Evolutionary conservation across 225 moss, liverwort and hornwort genomes (phyloP).

Genomic region (Sphagnum contortum): DNA sequence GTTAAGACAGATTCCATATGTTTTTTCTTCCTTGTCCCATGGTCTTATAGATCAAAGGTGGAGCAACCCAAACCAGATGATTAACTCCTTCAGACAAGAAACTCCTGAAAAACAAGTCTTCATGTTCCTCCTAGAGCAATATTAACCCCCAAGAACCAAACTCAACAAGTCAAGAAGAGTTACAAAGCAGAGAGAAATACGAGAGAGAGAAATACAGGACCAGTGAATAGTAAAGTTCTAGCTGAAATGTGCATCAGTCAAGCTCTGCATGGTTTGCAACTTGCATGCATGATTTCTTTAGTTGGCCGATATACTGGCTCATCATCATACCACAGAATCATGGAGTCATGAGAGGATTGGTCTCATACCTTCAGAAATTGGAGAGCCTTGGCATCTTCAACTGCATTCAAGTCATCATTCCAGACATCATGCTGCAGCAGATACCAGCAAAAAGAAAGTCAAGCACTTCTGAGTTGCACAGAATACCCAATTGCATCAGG

Average conservation of each 20-base stretch:
- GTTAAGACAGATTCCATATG: no score
- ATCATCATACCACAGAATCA: background rate
- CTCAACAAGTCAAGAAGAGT: constrained; percentile 8
- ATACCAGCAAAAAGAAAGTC: background rate
- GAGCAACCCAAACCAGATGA: no score
- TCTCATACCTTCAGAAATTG: constrained; percentile 53
- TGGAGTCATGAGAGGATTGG: constrained; percentile 4
- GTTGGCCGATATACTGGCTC: no score
- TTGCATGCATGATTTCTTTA: no score
- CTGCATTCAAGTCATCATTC: constrained; percentile 50
- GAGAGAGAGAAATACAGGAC: constrained; percentile 16
- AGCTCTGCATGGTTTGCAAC: background rate
- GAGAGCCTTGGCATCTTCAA: constrained; percentile 63
- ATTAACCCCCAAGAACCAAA: no score
- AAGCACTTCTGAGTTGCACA: background rate
- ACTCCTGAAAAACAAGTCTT: no score
- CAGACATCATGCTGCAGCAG: constrained; percentile 49
- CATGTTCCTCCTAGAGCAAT: no score
- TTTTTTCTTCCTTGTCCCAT: no score
- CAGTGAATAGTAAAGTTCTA: constrained; percentile 83
- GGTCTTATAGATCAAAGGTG: no score
- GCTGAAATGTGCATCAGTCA: constrained; percentile 19
- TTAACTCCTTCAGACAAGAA: no score
- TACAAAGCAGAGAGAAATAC: constrained; percentile 25
- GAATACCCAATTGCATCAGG: background rate